Evolutionary conservation across 257 asterid genomes (phyloP).

Genomic region (Nicotiana sylvestris): DNA sequence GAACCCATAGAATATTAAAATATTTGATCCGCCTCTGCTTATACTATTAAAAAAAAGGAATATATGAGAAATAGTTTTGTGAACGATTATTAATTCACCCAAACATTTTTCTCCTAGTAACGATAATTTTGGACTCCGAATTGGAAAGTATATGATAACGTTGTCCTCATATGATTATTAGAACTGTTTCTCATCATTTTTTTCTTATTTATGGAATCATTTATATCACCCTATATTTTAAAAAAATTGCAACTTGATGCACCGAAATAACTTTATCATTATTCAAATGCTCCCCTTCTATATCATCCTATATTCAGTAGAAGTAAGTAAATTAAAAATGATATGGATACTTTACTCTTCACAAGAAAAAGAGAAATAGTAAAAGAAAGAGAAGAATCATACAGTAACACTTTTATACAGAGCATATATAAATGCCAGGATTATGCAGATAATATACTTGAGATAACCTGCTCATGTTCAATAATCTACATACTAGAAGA

Average conservation of each 20-base stretch:
- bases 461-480: background rate
- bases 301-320: background rate
- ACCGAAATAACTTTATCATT: no score
- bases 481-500: background rate
- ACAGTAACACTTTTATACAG: background rate
- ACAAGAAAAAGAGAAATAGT: background rate
- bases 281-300: no score
- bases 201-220: background rate
- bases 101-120: background rate
- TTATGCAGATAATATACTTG: background rate
- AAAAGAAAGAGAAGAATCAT: background rate
- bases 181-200: background rate
- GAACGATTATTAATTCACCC: background rate
- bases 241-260: no score
- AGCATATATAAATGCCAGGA: background rate
- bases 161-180: background rate
- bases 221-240: background rate
- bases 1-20: no score
- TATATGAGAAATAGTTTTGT: background rate
- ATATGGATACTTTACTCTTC: background rate
- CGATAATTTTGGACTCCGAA: background rate
- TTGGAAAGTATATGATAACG: background rate
- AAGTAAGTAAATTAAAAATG: background rate
- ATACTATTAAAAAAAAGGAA: no score
- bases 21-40: no score